A percentile compares a stretch with the other conserved stretches of the same genome.
Evolutionary conservation across 768 basidiomycete species (phyloP).

Genomic region (Cyathus striatus): DNA sequence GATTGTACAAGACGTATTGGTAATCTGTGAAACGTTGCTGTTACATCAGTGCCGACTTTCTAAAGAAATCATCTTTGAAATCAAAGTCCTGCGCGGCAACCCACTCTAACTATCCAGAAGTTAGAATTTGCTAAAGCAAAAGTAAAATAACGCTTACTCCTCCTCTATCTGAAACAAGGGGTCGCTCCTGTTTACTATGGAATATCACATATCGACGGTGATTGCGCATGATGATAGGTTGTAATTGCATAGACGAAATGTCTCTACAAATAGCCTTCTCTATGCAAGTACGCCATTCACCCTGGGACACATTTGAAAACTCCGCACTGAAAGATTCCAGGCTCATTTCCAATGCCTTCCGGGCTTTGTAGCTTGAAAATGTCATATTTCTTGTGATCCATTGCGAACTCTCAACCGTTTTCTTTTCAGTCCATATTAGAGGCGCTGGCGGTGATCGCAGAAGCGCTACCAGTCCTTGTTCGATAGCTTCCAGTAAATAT

Average conservation of each 20-base stretch:
- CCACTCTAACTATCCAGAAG: slow-evolving; percentile 56
- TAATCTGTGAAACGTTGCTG: too few relatives aligned
- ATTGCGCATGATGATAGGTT: slow-evolving; percentile 55
- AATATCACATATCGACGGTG: slow-evolving; percentile 68
- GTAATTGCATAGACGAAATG: slow-evolving; percentile 49
- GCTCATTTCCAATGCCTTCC: slow-evolving; percentile 39
- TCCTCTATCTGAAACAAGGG: slow-evolving; percentile 18
- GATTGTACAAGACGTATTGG: too few relatives aligned
- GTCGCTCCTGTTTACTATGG: slow-evolving; percentile 26
- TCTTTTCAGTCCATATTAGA: background rate
- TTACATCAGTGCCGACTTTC: slow-evolving; percentile 11
- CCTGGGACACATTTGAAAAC: slow-evolving; percentile 23
- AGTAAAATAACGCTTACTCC: slow-evolving; percentile 36
- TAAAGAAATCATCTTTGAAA: slow-evolving; percentile 57
- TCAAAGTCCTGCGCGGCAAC: slow-evolving; percentile 36
- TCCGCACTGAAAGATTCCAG: slow-evolving; percentile 32
- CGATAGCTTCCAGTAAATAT: slow-evolving; percentile 42
- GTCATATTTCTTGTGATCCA: slow-evolving; percentile 37
- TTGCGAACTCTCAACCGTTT: slow-evolving; percentile 10
- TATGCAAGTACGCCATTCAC: slow-evolving; percentile 29
- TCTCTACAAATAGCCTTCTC: slow-evolving; percentile 44
- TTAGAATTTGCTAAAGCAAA: background rate
- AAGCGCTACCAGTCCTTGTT: slow-evolving; percentile 51
- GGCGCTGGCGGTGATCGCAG: slow-evolving; percentile 39
- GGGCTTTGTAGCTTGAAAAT: slow-evolving; percentile 23